Conservation (phyloP, 768 basidiomycete species). For the Pholiota conissans region DNA sequence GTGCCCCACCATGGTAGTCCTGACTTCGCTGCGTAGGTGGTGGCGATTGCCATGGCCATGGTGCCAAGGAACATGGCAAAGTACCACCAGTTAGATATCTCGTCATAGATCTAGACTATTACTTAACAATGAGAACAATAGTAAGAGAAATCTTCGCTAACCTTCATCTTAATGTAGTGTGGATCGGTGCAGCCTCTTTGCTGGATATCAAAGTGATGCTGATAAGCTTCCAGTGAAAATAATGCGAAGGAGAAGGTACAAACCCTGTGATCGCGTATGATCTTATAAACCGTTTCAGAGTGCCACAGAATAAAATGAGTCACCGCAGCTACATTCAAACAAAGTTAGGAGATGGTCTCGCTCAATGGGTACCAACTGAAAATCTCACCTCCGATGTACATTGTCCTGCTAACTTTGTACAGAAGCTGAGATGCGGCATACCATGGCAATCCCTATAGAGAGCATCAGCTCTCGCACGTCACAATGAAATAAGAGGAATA, state of each 20-base stretch:
- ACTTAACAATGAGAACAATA: background rate
- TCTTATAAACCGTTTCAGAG: slow-evolving; percentile 41
- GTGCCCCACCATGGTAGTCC: slow-evolving; percentile 62
- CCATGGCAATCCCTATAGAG: slow-evolving; percentile 39
- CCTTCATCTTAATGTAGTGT: slow-evolving; percentile 56
- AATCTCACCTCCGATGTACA: slow-evolving; percentile 34
- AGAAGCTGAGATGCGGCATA: slow-evolving; percentile 47
- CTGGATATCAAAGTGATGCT: background rate
- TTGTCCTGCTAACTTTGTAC: slow-evolving; percentile 34
- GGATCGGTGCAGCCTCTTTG: slow-evolving; percentile 40
- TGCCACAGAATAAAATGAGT: slow-evolving; percentile 57
- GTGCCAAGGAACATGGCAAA: slow-evolving; percentile 39
- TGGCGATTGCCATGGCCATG: slow-evolving; percentile 54
- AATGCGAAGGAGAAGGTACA: slow-evolving; percentile 15
- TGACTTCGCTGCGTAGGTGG: slow-evolving; percentile 52
- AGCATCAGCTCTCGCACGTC: background rate
- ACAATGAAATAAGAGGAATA: slow-evolving; percentile 1
- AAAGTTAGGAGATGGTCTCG: background rate
- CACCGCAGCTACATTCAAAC: slow-evolving; percentile 32
- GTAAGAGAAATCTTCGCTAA: background rate
- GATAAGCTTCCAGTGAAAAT: too few relatives aligned
- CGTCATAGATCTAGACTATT: slow-evolving; percentile 19
- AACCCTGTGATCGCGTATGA: slow-evolving; percentile 40
- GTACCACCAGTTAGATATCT: slow-evolving; percentile 55
- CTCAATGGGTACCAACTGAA: background rate